Evolutionary conservation across 257 asterid genomes (phyloP).

Genomic region (Solanum arcanum): DNA sequence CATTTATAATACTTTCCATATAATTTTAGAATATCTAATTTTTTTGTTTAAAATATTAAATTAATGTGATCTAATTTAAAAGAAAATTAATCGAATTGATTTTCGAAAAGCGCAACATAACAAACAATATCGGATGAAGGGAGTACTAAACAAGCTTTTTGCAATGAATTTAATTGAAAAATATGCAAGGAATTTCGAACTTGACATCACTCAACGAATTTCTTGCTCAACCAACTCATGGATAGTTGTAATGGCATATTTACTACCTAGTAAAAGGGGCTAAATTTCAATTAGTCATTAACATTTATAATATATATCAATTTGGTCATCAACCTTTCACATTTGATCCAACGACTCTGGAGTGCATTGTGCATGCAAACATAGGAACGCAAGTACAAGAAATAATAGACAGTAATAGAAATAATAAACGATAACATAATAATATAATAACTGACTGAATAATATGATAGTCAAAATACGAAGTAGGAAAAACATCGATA

Average conservation of each 20-base stretch:
- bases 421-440: no score
- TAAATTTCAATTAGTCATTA: background rate
- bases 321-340: background rate
- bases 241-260: background rate
- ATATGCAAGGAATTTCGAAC: fast-evolving
- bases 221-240: background rate
- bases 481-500: background rate
- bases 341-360: background rate
- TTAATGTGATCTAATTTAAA: no score
- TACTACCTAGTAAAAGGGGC: background rate
- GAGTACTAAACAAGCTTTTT: fast-evolving
- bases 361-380: background rate
- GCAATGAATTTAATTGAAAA: background rate
- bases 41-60: no score
- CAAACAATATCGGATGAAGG: fast-evolving
- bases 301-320: background rate
- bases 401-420: background rate
- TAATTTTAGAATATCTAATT: no score
- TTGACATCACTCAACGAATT: fast-evolving
- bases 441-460: background rate
- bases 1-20: no score
- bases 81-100: no score
- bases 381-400: background rate
- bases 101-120: no score
- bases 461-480: background rate